These are phyloP conservation scores for Raphanus sativus DNA, from an alignment of 345 rosid genomes.

Conservation along the genomic window DNA sequence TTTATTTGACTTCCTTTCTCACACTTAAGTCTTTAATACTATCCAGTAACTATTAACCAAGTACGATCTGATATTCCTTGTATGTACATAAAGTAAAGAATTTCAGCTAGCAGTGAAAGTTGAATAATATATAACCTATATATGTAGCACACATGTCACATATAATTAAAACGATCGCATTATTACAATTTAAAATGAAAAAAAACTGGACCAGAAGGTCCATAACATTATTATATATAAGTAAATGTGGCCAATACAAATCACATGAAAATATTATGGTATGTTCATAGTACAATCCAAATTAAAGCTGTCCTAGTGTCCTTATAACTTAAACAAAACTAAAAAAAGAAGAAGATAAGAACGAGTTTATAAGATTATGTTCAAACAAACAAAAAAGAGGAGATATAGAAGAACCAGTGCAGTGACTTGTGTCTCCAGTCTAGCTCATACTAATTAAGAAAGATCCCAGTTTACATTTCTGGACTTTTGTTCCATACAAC, in stretches of 20 bases:
- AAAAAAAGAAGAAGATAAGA: conserved; percentile 19
- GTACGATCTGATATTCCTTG: conserved; percentile 10
- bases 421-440: conserved; percentile 1
- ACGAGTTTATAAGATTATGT: conserved; percentile 1
- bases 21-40: not conserved
- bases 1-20: conserved; percentile 2
- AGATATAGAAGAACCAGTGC: conserved; percentile 7
- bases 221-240: conserved; percentile 17
- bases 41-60: conserved; percentile 4
- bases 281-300: conserved; percentile 27
- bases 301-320: conserved; percentile 8
- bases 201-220: conserved; percentile 25
- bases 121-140: not conserved
- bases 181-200: conserved; percentile 26
- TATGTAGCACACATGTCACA: not conserved
- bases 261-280: conserved; percentile 29
- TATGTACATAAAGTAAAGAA: conserved; percentile 7
- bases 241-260: conserved; percentile 32
- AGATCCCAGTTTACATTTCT: conserved; percentile 30
- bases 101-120: conserved; percentile 15
- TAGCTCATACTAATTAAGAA: conserved; percentile 31
- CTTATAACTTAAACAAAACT: conserved; percentile 2
- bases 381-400: conserved; percentile 24
- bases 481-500: conserved; percentile 20
- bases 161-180: not conserved